Percentiles rank a stretch among this genome's conserved stretches.
Conservation (phyloP, 306 rosid genomes). For the Mimosa bimucronata region DNA sequence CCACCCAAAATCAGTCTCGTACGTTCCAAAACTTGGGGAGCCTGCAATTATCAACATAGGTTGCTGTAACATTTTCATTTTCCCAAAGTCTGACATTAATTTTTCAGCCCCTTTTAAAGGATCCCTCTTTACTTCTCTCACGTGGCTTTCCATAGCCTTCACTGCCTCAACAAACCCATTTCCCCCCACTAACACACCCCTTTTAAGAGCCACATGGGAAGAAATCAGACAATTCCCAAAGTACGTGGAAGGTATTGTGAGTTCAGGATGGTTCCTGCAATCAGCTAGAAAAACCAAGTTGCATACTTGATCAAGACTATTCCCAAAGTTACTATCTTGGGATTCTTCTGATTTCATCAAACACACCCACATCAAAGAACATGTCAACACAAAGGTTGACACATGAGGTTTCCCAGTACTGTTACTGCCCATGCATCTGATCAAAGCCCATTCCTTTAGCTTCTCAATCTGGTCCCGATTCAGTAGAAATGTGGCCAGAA, state of each 20-base stretch:
- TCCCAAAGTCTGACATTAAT: neutral
- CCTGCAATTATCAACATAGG: neutral
- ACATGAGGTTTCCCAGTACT: neutral
- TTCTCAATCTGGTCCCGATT: neutral
- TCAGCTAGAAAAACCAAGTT: conserved; percentile 45
- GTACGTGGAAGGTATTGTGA: conserved; percentile 37
- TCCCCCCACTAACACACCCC: conserved; percentile 25
- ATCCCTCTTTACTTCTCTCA: conserved; percentile 13
- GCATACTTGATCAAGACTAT: conserved; percentile 17
- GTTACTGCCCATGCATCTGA: neutral
- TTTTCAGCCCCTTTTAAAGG: neutral
- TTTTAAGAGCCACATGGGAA: neutral
- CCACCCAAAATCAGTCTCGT: conserved; percentile 45
- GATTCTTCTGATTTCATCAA: conserved; percentile 24
- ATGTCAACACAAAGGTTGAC: conserved; percentile 25
- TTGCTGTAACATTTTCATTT: neutral
- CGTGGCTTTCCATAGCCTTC: conserved; percentile 24
- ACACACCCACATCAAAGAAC: conserved; percentile 38
- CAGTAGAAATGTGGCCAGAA: neutral
- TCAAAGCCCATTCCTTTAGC: neutral
- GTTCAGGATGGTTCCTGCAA: conserved; percentile 41
- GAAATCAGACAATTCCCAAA: conserved; percentile 34
- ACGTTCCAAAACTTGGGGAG: conserved; percentile 29
- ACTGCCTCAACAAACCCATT: conserved; percentile 38
- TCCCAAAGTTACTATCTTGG: neutral